These are phyloP conservation scores for Biscutella auriculata DNA, from an alignment of 441 rosid species.

Conservation along the genomic window DNA sequence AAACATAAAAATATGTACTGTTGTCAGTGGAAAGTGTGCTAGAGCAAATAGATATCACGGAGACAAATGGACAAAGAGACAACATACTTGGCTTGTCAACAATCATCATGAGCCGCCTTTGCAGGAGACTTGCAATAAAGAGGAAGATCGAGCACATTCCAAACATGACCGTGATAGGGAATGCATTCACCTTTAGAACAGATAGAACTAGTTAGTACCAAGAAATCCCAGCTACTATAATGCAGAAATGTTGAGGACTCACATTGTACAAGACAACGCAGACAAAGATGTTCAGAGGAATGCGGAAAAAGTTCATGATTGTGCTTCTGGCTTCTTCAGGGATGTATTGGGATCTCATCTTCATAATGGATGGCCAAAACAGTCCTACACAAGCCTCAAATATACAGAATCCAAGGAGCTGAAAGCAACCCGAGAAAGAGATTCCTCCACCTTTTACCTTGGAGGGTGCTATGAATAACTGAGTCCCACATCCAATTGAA, in stretches of 20 bases:
- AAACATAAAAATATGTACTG: not conserved
- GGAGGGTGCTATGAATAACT: conserved; percentile 61
- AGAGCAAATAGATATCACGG: not conserved
- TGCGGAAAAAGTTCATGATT: conserved; percentile 93
- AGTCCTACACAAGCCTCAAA: conserved; percentile 94
- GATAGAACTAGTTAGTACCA: conserved; percentile 3
- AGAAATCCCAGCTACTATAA: not conserved
- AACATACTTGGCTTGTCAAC: conserved; percentile 56
- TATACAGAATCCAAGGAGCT: conserved; percentile 82
- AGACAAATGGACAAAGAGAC: not conserved
- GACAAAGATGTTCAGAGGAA: conserved; percentile 88
- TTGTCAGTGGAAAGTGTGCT: not conserved
- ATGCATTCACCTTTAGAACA: conserved; percentile 59
- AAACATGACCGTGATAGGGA: conserved; percentile 84
- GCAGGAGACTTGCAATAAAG: conserved; percentile 72
- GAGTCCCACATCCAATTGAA: conserved; percentile 15
- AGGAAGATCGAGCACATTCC: conserved; percentile 98
- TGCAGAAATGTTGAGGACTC: conserved; percentile 14
- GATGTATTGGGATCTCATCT: conserved; percentile 97
- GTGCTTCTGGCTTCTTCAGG: conserved; percentile 99
- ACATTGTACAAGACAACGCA: conserved; percentile 89
- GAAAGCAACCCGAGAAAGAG: conserved; percentile 67
- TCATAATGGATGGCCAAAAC: conserved; percentile 99
- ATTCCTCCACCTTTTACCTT: conserved; percentile 68
- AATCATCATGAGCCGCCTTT: conserved; percentile 66